Base-by-base conservation (phyloP, 495 filamentous ascomycete species). In the Penicillium canariense region DNA sequence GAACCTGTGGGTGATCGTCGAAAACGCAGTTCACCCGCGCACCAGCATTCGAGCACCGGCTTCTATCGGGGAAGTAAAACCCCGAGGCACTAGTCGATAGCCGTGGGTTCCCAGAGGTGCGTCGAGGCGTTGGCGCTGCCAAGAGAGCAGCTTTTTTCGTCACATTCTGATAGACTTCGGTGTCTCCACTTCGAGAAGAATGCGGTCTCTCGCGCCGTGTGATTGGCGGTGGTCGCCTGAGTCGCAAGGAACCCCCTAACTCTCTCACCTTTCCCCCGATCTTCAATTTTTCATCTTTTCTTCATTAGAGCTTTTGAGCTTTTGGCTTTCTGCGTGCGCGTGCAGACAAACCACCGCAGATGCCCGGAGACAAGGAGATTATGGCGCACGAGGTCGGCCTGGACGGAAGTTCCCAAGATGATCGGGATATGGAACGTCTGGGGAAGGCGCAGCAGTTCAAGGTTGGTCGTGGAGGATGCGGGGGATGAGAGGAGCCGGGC, bases 361-460 rank as follows among this genome's bases (percentile, higher is more conserved):
- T 58, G 55, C 30, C 48, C 10, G 22, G 35, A 1, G 49, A 60
- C 14, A 68, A 68, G 50, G 56, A 63, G 46, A 28, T 59, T 28
- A 10, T 53, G 32, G 49, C 58, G 32, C 53, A 65, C 17, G 65
- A 65, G 47, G 49, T 56, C 20, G 64, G 47, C 15, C 30, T 67
- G n/a, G 57, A 65, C 7, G 35, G 42, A 18, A 55, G 25, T n/a
- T 53, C 56, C 23, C 66, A 69, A 47, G 72, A 75, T 61, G 66
- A 70, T 18, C 58, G 58, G 20, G 72, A 74, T 26, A 73, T 75
- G 72, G 57, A 66, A 48, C 70, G 72, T 3, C 58, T 75, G 58
- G 72, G 72, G 9, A 74, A 74, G 57, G 44, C 58, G 27, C 72
- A 73, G 52, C 63, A 75, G 43, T 58, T 75, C 31, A 73, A 71